Evolutionary conservation across 257 asterid species (phyloP).

Genomic region (Fraxinus pennsylvanica): DNA sequence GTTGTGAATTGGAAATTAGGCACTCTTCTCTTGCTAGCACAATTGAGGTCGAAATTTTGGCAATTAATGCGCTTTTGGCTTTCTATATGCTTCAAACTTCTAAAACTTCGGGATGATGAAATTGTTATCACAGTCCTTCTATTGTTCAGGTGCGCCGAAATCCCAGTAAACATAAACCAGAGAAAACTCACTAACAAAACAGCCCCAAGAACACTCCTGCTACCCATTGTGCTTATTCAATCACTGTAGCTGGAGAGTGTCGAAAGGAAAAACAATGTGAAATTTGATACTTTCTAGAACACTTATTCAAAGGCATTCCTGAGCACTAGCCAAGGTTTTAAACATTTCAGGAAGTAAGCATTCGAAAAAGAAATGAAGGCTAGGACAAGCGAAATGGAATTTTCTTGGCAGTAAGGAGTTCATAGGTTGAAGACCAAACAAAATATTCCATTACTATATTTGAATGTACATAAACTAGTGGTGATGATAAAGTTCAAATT

Average conservation of each 20-base stretch:
- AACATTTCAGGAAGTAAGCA: not conserved
- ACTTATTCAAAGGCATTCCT: not conserved
- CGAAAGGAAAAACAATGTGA: not conserved
- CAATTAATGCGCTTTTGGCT: conserved; percentile 32
- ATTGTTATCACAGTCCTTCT: conserved; percentile 13
- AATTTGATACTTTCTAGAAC: not conserved
- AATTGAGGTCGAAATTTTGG: conserved; percentile 31
- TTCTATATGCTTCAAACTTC: conserved; percentile 29
- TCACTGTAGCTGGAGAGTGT: too few species aligned
- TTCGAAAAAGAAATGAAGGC: conserved; percentile 8
- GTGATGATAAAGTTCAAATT: conserved; percentile 30
- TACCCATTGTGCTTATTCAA: conserved; percentile 28
- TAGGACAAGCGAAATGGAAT: not conserved
- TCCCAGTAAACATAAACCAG: conserved; percentile 43
- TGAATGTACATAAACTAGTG: not conserved
- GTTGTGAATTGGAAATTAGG: conserved; percentile 77
- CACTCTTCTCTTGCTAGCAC: conserved; percentile 66
- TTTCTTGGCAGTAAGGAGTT: not conserved
- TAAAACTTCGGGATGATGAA: conserved; percentile 30
- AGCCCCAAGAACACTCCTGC: conserved; percentile 25
- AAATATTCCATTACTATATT: not conserved
- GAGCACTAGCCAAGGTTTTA: not conserved
- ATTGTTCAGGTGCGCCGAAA: conserved; percentile 30
- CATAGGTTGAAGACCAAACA: conserved; percentile 11
- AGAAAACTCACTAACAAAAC: conserved; percentile 41